Conservation (phyloP, 805 yeast genomes). For the Middelhovenomyces tepae region DNA sequence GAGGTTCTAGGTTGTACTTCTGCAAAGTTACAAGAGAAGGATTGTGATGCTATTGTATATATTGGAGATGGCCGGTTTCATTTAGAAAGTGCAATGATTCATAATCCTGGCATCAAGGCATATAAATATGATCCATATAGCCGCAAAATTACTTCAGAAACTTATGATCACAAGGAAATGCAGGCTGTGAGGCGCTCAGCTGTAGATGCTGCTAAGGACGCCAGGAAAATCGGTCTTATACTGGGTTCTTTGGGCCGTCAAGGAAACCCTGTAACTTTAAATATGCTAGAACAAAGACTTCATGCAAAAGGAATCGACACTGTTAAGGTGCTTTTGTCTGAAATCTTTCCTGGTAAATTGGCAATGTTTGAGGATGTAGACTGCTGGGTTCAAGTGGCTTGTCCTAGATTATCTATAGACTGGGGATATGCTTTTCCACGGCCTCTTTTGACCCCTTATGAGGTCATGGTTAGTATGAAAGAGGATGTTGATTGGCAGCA, state of each 20-base stretch:
- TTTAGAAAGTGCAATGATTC: conserved; percentile 93
- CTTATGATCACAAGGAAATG: conserved; percentile 81
- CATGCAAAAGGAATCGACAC: conserved; percentile 50
- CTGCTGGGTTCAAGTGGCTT: conserved; percentile 94
- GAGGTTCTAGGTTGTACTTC: conserved; percentile 97
- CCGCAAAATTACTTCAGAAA: conserved; percentile 80
- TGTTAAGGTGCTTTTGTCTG: conserved; percentile 78
- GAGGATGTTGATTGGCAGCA: conserved; percentile 59
- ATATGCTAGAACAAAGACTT: conserved; percentile 51
- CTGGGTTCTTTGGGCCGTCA: conserved; percentile 94
- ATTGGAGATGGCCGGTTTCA: conserved; percentile 97
- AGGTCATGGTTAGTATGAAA: conserved; percentile 81
- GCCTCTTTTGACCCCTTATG: conserved; percentile 91
- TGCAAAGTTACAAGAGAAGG: conserved; percentile 44
- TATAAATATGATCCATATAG: conserved; percentile 93
- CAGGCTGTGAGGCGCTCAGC: conserved; percentile 67
- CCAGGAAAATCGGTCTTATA: conserved; percentile 70
- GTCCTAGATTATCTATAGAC: conserved; percentile 91
- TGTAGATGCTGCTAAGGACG: conserved; percentile 47
- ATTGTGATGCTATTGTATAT: conserved; percentile 72
- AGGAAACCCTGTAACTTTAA: conserved; percentile 74
- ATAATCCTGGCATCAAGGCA: conserved; percentile 87
- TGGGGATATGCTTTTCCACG: conserved; percentile 98
- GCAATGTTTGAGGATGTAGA: conserved; percentile 90
- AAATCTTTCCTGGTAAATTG: conserved; percentile 85